Base-by-base conservation (phyloP, 768 basidiomycete species). In the Trametes coccinea region DNA sequence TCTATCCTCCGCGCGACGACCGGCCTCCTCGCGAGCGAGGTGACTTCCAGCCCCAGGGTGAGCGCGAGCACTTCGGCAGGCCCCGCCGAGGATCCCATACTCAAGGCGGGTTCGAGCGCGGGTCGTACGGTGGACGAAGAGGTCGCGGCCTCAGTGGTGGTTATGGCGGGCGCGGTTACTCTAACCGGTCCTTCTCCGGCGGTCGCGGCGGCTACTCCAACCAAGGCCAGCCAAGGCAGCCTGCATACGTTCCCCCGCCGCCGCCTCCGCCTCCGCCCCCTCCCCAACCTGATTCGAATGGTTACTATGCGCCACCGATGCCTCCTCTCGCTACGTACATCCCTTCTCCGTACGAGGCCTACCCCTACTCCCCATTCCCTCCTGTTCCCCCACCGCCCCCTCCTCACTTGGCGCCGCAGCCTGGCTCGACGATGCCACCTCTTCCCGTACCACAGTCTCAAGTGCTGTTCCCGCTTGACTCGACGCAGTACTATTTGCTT, bases 401-500 rank as follows among this genome's bases (percentile, higher is more conserved):
- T 16, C 69, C 72, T 9, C 68, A 70, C 5, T 47, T 56, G 40
- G 61, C 66, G 30, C 46, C 31, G 13, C 16, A 58, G 11, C 66
- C 62, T 37, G 31, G 57, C 4, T 57, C 57, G 48, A 52, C 70
- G 44, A 60, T 66, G 33, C 39, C 70, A 37, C 73, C 75, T 9
- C 70, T 85, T 16, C 83, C 84, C 2, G 71, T 78, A 17, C 82
- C 86, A 4, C 56, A 79, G 47, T 75, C 82, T 2, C 70, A 71
- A 14, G 53, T 85, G 13, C 66, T 80, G 4, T 87, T 84, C 76
- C 80, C 85, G 2, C 70, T 91, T 11, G 92, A 95, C 69, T 74
- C 83, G 27, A 85, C 82, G 52, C 74, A 86, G 51, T 88, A 81
- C 68, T 86, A 83, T 71, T 77, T 96, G 30, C 81, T 96, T 46